A percentile compares a stretch with the other conserved stretches of the same genome.
These are phyloP conservation scores for Dendrobium huoshanense DNA, from an alignment of 106 monocot genomes.

Conservation along the genomic window DNA sequence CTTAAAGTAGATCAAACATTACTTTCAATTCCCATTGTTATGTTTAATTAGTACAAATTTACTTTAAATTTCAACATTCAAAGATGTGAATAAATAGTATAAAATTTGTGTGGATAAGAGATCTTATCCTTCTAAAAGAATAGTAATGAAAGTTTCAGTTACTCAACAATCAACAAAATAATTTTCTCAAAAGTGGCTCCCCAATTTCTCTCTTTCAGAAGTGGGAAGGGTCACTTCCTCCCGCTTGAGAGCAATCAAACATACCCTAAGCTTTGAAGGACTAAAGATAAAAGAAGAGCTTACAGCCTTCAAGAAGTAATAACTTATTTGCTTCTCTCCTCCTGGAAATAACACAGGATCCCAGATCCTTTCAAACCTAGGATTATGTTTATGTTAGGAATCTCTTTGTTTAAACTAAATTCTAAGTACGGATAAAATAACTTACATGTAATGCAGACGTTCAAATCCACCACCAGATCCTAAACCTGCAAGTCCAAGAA, in stretches of 20 bases:
- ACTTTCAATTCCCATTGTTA: no score
- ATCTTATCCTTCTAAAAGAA: no score
- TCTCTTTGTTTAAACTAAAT: background rate
- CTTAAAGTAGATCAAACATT: no score
- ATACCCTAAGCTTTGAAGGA: background rate
- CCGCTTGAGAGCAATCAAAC: background rate
- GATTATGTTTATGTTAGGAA: background rate
- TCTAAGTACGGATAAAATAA: background rate
- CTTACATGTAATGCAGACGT: conserved; percentile 91
- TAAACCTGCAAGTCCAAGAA: conserved; percentile 78
- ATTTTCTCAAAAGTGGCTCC: background rate
- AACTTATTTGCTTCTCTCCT: conserved; percentile 65
- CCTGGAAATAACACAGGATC: conserved; percentile 75
- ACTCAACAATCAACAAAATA: background rate
- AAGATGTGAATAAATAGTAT: no score
- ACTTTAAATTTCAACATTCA: no score
- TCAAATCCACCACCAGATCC: conserved; percentile 93
- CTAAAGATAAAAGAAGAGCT: conserved; percentile 2
- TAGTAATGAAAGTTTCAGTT: background rate
- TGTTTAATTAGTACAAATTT: no score
- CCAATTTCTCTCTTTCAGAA: background rate
- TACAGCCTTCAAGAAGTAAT: conserved; percentile 73
- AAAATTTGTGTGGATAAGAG: no score
- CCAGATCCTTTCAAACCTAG: conserved; percentile 92
- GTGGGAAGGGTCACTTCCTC: background rate